Conservation (phyloP, 1,284 basidiomycete genomes). For the Phlebopus sp. region DNA sequence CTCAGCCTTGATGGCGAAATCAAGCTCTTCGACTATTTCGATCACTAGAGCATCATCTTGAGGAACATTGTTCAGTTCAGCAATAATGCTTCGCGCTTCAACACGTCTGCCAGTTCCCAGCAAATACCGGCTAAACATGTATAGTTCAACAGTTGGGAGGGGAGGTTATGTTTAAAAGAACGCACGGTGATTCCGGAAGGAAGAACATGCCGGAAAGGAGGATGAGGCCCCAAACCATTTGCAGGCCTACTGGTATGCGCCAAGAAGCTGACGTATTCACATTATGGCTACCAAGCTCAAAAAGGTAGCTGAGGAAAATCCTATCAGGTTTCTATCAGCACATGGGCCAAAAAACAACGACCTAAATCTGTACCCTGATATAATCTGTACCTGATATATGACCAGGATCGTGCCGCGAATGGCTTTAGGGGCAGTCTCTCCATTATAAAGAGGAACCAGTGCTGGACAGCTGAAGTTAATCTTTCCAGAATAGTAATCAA, state of each 20-base stretch:
- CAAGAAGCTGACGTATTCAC: slow-evolving; percentile 63
- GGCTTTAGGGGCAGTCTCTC: slow-evolving; percentile 75
- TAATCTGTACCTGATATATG: slow-evolving; percentile 76
- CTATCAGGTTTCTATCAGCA: slow-evolving; percentile 31
- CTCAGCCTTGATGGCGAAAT: slow-evolving; percentile 64
- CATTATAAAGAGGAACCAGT: slow-evolving; percentile 79
- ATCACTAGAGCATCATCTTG: slow-evolving; percentile 61
- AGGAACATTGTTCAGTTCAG: slow-evolving; percentile 62
- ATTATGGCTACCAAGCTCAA: slow-evolving; percentile 68
- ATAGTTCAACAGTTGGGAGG: neutral
- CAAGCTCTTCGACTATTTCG: slow-evolving; percentile 67
- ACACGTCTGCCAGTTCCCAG: slow-evolving; percentile 50
- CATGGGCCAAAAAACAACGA: neutral
- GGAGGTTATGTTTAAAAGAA: slow-evolving; percentile 13
- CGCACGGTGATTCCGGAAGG: slow-evolving; percentile 78
- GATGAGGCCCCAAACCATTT: slow-evolving; percentile 65
- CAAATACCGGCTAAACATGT: slow-evolving; percentile 51
- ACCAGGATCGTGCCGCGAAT: slow-evolving; percentile 73
- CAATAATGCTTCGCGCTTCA: slow-evolving; percentile 61
- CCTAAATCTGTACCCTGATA: slow-evolving; percentile 49
- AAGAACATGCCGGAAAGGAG: slow-evolving; percentile 69
- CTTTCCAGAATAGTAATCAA: neutral
- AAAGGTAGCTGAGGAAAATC: slow-evolving; percentile 70
- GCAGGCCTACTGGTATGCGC: slow-evolving; percentile 68
- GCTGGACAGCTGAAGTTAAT: slow-evolving; percentile 36